Evolutionary conservation across 495 filamentous ascomycete genomes (phyloP), one percentile per base, ranked within the genome.

Genomic region (Penicillium diatomitis): DNA sequence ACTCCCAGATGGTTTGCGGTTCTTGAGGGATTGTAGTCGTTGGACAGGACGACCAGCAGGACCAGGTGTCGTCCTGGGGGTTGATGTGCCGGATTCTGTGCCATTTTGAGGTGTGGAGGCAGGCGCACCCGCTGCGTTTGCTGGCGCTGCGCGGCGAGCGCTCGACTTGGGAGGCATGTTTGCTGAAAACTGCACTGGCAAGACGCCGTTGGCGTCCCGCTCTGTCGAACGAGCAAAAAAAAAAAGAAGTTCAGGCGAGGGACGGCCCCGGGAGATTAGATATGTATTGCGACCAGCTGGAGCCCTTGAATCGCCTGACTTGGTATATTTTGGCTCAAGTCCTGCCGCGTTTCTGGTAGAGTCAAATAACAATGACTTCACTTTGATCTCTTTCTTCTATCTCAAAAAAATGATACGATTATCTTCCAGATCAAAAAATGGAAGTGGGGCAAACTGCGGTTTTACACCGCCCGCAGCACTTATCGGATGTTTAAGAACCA

Each of bases 81-180:
- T 44, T 31, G 35, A 48, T 38, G 44, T 35, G 12, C 37, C n/a
- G 47, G 41, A 12, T 20, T 32, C 36, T 36, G 49, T 45, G 37
- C 44, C 32, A 48, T 57, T 58, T 51, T 53, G 53, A 31, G 34
- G n/a, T n/a, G 47, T 30, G 35, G 47, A 31, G 34, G 28, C 20
- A 20, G 20, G 35, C 35, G 51, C 51, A 37, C 51, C 47, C 20
- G 56, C 48, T 28, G 56, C 37, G 33, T 53, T 51, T 9, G 45
- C 51, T 7, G 62, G 48, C 41, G 60, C 49, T 50, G 66, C 60
- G 48, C 66, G 64, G 32, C 69, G 62, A 38, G 65, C 42, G 37
- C 51, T 55, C 8, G 60, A 62, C 64, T 74, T 75, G 29, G 70
- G 72, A 43, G 71, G 72, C 72, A 75, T 74, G 45, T 66, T 37